These are phyloP conservation scores for barley (Hordeum vulgare) DNA, from an alignment of 176 grass and related monocot species.

Conservation along the genomic window MorexV3_pseudomolecules_assembly NC_058521.1:450231016-450231515, in stretches of 20 bases:
- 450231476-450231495: not conserved
- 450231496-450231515: not conserved
- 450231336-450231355: not conserved
- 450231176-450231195: slow-evolving; percentile 87
- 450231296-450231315: not conserved
- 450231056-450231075: not conserved
- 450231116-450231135: slow-evolving; percentile 28
- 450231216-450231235: slow-evolving; percentile 87
- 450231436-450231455: not conserved
- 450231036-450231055: too few relatives aligned
- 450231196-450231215: slow-evolving; percentile 98
- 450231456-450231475: not conserved
- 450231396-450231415: not conserved
- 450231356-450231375: not conserved
- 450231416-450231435: not conserved
- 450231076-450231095: slow-evolving; percentile 8
- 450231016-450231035: too few relatives aligned
- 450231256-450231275: slow-evolving; percentile 10
- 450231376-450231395: not conserved
- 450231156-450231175: slow-evolving; percentile 75
- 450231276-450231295: not conserved
- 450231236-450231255: slow-evolving; percentile 11
- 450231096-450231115: not conserved
- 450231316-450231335: not conserved
- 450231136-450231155: slow-evolving; percentile 88